phyloP scores from a whole-genome alignment of 768 basidiomycete species.

The Naganishia kalamii region DNA sequence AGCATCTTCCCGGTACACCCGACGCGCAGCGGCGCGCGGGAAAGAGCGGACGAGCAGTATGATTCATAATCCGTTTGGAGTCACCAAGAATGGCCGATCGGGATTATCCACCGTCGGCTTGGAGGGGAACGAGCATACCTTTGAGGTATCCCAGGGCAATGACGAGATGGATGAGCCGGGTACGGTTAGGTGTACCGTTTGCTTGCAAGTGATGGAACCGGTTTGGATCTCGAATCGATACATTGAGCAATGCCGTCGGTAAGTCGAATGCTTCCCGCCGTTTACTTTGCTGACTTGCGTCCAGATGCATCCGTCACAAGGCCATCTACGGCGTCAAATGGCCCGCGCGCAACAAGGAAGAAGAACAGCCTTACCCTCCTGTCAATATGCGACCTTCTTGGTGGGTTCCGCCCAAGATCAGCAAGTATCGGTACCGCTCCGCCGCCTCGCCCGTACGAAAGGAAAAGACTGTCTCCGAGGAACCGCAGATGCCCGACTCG shows the following conservation, averaged over 20 bases:
- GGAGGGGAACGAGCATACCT: neutral
- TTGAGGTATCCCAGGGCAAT: neutral
- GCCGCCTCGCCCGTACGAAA: neutral
- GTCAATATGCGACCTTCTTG: conserved; percentile 10
- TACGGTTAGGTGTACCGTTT: neutral
- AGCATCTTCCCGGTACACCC: neutral
- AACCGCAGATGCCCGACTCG: neutral
- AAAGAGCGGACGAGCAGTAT: conserved; percentile 6
- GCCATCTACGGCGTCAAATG: conserved; percentile 11
- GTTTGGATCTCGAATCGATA: conserved; percentile 11
- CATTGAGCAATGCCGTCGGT: conserved; percentile 1
- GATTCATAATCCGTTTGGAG: conserved; percentile 9
- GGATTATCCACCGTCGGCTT: too few relatives aligned
- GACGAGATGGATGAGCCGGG: neutral
- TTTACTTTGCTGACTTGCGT: neutral
- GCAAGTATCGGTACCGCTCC: neutral
- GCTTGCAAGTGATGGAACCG: conserved; percentile 4
- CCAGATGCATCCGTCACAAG: conserved; percentile 11
- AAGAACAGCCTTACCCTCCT: conserved; percentile 13
- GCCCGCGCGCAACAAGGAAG: neutral
- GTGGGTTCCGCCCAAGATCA: conserved; percentile 14
- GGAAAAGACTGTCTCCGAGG: neutral
- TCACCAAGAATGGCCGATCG: neutral
- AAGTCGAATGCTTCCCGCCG: neutral
- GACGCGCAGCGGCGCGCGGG: conserved; percentile 2